These are phyloP conservation scores for Terana coerulea DNA, from an alignment of 768 basidiomycete genomes.

Conservation along the genomic window DNA sequence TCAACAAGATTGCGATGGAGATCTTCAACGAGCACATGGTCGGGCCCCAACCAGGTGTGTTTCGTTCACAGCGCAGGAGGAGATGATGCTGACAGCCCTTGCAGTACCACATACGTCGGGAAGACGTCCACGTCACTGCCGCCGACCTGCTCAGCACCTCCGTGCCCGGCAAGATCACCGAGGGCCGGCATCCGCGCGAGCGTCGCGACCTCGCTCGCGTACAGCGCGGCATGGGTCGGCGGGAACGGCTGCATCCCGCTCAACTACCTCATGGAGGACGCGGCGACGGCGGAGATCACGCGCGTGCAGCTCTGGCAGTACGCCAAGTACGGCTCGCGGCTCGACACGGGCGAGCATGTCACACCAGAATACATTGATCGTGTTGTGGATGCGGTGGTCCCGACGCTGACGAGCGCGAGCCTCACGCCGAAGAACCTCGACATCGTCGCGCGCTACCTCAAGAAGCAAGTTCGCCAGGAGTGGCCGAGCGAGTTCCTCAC, in stretches of 20 bases:
- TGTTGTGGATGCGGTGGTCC: conserved; percentile 59
- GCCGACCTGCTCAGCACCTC: conserved; percentile 78
- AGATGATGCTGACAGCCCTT: neutral
- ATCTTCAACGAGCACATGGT: conserved; percentile 95
- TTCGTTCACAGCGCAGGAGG: too few relatives aligned
- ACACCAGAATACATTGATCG: conserved; percentile 65
- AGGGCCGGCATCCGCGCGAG: conserved; percentile 85
- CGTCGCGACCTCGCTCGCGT: conserved; percentile 83
- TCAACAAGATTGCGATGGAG: conserved; percentile 85
- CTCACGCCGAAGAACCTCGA: conserved; percentile 69
- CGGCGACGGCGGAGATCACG: conserved; percentile 97
- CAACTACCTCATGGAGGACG: conserved; percentile 97
- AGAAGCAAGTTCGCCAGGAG: conserved; percentile 69
- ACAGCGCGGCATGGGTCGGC: conserved; percentile 92
- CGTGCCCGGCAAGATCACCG: conserved; percentile 86
- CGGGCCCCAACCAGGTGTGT: conserved; percentile 88
- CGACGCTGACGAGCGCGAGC: conserved; percentile 34
- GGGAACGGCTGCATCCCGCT: conserved; percentile 98
- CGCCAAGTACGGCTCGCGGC: conserved; percentile 74
- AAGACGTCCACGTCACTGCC: conserved; percentile 86
- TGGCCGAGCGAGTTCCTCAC: conserved; percentile 98
- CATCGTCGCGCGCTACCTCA: conserved; percentile 75
- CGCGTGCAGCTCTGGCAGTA: conserved; percentile 99
- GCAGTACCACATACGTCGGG: conserved; percentile 88
- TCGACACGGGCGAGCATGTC: conserved; percentile 65